phyloP scores from a whole-genome alignment of 306 rosid species.

The Cucurbita pepo region DNA sequence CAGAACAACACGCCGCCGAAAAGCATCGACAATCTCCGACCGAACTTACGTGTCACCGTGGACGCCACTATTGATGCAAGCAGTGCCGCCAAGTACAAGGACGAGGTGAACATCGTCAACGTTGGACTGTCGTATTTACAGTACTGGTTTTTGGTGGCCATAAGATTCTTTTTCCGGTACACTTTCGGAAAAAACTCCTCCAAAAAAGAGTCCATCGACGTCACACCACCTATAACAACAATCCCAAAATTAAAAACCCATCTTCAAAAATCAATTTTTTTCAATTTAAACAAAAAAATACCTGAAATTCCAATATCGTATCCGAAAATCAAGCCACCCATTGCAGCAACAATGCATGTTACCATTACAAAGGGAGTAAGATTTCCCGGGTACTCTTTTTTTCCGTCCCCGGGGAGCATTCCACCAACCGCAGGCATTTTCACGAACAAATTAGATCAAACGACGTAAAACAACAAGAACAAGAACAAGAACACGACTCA shows the following conservation, averaged over 20 bases:
- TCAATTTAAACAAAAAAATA: conserved; percentile 2
- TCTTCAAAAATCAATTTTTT: not conserved
- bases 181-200: conserved; percentile 54
- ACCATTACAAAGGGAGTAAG: conserved; percentile 52
- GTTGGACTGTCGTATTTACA: conserved; percentile 64
- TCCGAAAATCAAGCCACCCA: conserved; percentile 96
- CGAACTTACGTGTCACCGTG: conserved; percentile 52
- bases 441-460: not conserved
- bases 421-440: conserved; percentile 68
- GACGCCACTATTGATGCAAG: conserved; percentile 68
- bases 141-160: conserved; percentile 33
- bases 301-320: conserved; percentile 96
- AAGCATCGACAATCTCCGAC: conserved; percentile 66
- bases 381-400: conserved; percentile 50
- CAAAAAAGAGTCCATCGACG: conserved; percentile 79
- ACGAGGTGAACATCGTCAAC: conserved; percentile 78
- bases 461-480: not conserved
- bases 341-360: conserved; percentile 80
- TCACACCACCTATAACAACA: conserved; percentile 55
- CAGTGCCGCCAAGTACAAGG: conserved; percentile 74
- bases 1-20: conserved; percentile 65
- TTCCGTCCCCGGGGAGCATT: conserved; percentile 10
- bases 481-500: not conserved
- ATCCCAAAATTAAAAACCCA: not conserved
- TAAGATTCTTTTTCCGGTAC: conserved; percentile 27